phyloP scores from a whole-genome alignment of 2,329 filamentous ascomycete species.

The Verticillium longisporum region DNA sequence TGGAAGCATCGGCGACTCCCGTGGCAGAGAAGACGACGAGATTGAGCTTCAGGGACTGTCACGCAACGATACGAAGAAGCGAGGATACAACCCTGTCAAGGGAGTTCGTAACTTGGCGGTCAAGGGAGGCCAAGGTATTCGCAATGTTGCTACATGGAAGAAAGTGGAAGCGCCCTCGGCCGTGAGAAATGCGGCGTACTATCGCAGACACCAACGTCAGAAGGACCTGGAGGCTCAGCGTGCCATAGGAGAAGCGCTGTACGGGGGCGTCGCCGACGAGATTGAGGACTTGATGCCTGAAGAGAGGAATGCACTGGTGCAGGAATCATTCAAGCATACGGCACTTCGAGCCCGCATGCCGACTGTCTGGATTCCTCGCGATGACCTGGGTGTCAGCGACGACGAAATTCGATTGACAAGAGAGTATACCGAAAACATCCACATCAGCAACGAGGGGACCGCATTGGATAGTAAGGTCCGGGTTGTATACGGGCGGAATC shows the following conservation, averaged over 20 bases:
- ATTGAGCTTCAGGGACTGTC: conserved; percentile 24
- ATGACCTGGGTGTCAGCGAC: conserved; percentile 83
- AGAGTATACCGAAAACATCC: conserved; percentile 70
- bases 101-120: conserved; percentile 41
- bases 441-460: conserved; percentile 91
- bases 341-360: conserved; percentile 79
- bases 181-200: conserved; percentile 36
- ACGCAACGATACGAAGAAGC: conserved; percentile 20
- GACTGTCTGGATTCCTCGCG: conserved; percentile 88
- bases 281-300: conserved; percentile 90
- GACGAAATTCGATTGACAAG: conserved; percentile 81
- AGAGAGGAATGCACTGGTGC: conserved; percentile 77
- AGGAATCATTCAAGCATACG: conserved; percentile 84
- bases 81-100: conserved; percentile 38
- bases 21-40: conserved; percentile 17
- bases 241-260: conserved; percentile 72
- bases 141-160: conserved; percentile 36
- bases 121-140: conserved; percentile 40
- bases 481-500: conserved; percentile 77
- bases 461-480: conserved; percentile 76
- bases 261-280: conserved; percentile 82
- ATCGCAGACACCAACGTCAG: conserved; percentile 39
- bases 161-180: conserved; percentile 25
- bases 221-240: conserved; percentile 67
- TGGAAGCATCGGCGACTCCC: conserved; percentile 34